Percentiles rank a stretch among this genome's conserved stretches.
Conservation (phyloP, 768 basidiomycete species). For the Leccinellum luteum region DNA sequence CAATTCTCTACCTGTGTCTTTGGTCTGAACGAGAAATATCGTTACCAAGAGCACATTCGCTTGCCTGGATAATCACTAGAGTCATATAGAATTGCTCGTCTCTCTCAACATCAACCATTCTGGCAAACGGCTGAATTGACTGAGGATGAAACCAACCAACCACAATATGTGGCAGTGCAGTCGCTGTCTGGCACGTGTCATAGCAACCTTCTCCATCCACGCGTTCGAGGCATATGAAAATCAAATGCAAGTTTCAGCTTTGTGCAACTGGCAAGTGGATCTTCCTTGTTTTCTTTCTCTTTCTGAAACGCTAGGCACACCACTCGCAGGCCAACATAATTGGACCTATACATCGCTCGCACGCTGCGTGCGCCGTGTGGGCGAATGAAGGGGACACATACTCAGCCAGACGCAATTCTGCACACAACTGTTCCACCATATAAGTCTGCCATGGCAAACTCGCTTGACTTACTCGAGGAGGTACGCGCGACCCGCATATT, state of each 20-base stretch:
- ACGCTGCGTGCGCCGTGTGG: constrained; percentile 1
- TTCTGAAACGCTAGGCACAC: background rate
- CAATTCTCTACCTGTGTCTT: constrained; percentile 24
- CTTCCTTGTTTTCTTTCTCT: background rate
- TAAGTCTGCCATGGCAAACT: constrained; percentile 16
- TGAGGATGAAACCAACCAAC: no score
- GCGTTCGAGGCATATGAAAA: constrained; percentile 2
- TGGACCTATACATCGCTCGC: constrained; percentile 6
- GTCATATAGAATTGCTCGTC: constrained; percentile 18
- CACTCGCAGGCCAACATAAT: constrained; percentile 2
- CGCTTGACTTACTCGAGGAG: constrained; percentile 31
- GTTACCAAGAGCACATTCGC: background rate
- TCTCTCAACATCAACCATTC: background rate
- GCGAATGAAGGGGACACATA: background rate
- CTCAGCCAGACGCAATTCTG: background rate
- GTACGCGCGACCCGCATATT: constrained; percentile 11
- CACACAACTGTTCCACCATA: background rate
- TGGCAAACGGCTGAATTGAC: no score
- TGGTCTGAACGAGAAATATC: background rate
- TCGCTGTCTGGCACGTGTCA: constrained; percentile 13
- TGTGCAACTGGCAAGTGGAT: background rate
- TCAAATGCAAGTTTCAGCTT: constrained; percentile 15
- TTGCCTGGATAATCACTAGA: constrained; percentile 15
- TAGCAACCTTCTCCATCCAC: constrained; percentile 1
- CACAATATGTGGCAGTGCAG: constrained; percentile 18